Evolutionary conservation across 2,329 filamentous ascomycete species (phyloP).

Genomic region (Elsinoe fawcettii): DNA sequence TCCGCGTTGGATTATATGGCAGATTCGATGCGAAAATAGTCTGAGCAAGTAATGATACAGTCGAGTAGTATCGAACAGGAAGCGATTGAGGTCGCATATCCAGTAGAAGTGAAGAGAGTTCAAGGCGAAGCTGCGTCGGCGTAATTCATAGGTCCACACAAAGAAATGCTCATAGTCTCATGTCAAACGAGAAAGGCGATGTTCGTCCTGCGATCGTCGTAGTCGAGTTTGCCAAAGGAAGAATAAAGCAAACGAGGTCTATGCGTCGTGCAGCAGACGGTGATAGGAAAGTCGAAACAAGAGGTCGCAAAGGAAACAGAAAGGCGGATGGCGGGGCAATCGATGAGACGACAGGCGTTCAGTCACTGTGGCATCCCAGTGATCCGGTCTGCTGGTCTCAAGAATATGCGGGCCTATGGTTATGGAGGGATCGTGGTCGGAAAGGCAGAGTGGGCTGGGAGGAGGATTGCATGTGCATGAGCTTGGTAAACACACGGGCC

Average conservation of each 20-base stretch:
- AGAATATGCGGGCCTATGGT: neutral
- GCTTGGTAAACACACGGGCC: conserved; percentile 8
- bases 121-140: conserved; percentile 2
- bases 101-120: neutral
- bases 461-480: neutral
- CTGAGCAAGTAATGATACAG: conserved; percentile 14
- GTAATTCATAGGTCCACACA: neutral
- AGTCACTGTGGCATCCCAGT: conserved; percentile 8
- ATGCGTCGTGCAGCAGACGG: neutral
- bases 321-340: conserved; percentile 12
- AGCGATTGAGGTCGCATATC: conserved; percentile 12
- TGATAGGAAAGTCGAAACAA: neutral
- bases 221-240: neutral
- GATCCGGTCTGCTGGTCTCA: conserved; percentile 4
- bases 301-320: conserved; percentile 4
- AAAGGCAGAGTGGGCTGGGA: conserved; percentile 5
- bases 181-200: neutral
- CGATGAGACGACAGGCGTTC: conserved; percentile 9
- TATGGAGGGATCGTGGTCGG: neutral
- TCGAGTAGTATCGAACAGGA: neutral
- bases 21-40: conserved; percentile 36
- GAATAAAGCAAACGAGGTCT: neutral
- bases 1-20: conserved; percentile 70
- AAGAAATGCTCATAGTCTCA: conserved; percentile 12
- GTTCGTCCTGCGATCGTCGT: conserved; percentile 10